A percentile compares a stretch with the other conserved stretches of the same genome.
Conservation (phyloP, 805 yeast genomes). For the Millerozyma miso region DNA sequence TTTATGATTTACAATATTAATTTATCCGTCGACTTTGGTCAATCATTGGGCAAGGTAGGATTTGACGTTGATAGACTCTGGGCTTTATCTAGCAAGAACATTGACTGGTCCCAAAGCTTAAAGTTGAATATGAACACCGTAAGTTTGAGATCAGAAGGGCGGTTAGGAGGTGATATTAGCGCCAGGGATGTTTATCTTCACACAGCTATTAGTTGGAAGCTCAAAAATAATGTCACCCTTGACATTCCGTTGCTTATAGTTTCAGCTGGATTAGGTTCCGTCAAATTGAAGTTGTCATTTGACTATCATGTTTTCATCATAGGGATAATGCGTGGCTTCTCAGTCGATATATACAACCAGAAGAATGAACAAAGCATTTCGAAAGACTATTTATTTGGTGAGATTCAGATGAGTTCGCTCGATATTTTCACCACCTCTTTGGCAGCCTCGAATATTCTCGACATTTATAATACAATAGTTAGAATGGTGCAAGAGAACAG, state of each 20-base stretch:
- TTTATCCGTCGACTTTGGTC: constrained; percentile 73
- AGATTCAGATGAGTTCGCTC: constrained; percentile 45
- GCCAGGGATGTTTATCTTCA: constrained; percentile 49
- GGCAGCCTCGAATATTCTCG: constrained; percentile 78
- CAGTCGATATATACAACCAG: constrained; percentile 64
- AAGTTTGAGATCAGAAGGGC: constrained; percentile 59
- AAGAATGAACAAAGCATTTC: constrained; percentile 44
- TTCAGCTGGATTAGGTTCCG: constrained; percentile 49
- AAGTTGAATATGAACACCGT: constrained; percentile 55
- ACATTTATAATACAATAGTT: constrained; percentile 64
- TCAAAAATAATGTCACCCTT: constrained; percentile 33
- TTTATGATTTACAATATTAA: constrained; percentile 49
- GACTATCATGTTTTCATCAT: constrained; percentile 85
- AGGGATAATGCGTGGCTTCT: constrained; percentile 44
- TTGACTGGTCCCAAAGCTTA: constrained; percentile 69
- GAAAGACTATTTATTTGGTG: constrained; percentile 60
- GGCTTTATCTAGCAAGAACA: constrained; percentile 62
- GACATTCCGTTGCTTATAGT: constrained; percentile 67
- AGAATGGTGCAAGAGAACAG: constrained; percentile 72
- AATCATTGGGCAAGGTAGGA: constrained; percentile 66
- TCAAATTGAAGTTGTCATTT: constrained; percentile 63
- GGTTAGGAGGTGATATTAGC: constrained; percentile 69
- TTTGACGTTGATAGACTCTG: constrained; percentile 57
- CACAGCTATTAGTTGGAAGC: constrained; percentile 70
- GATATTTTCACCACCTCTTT: constrained; percentile 73